These are phyloP conservation scores for Rhodotorula mucilaginosa DNA, from an alignment of 1,284 basidiomycete species.

Conservation along the genomic window DNA sequence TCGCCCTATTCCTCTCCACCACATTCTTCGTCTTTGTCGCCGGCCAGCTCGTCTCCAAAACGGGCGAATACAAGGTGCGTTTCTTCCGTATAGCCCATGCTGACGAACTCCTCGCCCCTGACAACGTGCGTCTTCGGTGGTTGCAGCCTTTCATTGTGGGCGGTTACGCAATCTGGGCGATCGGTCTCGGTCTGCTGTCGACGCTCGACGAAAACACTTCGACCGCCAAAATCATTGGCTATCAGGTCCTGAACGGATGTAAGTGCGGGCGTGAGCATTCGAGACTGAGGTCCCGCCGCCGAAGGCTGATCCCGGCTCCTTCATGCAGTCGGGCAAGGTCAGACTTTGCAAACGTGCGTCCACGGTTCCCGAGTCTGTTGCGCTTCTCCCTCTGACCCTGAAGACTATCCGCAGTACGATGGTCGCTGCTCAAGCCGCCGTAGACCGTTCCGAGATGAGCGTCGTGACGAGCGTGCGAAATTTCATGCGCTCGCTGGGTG, in stretches of 20 bases:
- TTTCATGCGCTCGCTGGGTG: constrained; percentile 64
- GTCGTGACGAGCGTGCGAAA: constrained; percentile 69
- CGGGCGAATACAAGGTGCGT: constrained; percentile 29
- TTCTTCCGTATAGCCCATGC: not conserved
- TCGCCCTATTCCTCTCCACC: constrained; percentile 60
- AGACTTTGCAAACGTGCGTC: constrained; percentile 46
- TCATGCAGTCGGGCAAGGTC: constrained; percentile 59
- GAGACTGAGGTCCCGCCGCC: not conserved
- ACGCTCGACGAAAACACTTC: constrained; percentile 58
- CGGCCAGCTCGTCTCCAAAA: constrained; percentile 50
- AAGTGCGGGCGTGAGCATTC: not conserved
- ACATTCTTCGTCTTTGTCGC: constrained; percentile 48
- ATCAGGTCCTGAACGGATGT: constrained; percentile 63
- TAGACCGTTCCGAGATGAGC: constrained; percentile 64
- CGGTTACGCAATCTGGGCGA: constrained; percentile 68
- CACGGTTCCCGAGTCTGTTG: too few relatives aligned
- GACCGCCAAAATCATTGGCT: constrained; percentile 61
- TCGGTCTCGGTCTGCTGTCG: constrained; percentile 67
- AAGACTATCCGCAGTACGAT: constrained; percentile 50
- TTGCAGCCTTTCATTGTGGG: constrained; percentile 56
- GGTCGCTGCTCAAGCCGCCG: constrained; percentile 68
- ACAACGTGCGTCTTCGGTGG: constrained; percentile 54
- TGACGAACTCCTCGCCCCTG: not conserved
- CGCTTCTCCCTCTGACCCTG: too few relatives aligned
- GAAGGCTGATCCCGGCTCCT: not conserved